Evolutionary conservation across 768 basidiomycete genomes (phyloP).

Genomic region (Agaricus sinodeliciosus): DNA sequence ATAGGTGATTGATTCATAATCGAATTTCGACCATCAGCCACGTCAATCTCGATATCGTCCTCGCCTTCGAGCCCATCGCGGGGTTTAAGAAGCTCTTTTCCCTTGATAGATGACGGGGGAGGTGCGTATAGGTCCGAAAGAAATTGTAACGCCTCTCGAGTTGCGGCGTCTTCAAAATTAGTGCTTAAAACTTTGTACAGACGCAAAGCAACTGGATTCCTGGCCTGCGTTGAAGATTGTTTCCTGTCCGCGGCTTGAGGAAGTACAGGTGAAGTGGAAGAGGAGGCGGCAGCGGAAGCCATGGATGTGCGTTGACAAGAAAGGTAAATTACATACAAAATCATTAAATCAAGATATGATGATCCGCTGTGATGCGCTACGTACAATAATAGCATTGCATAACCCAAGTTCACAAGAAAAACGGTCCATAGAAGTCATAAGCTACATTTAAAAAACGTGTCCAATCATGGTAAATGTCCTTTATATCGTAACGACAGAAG

Average conservation of each 20-base stretch:
- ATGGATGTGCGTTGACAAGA: background rate
- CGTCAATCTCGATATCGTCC: constrained; percentile 27
- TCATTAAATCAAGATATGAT: background rate
- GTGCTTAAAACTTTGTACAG: constrained; percentile 89
- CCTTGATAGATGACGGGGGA: constrained; percentile 17
- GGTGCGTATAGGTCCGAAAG: constrained; percentile 72
- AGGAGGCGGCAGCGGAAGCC: constrained; percentile 3
- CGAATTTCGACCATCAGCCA: background rate
- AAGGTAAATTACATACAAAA: background rate
- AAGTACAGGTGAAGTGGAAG: background rate
- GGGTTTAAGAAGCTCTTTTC: constrained; percentile 24
- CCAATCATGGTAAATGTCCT: too few species aligned
- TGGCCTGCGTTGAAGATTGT: constrained; percentile 23
- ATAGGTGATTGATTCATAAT: constrained; percentile 13
- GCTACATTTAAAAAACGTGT: too few species aligned
- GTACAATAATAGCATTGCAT: too few species aligned
- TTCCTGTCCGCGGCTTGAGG: constrained; percentile 9
- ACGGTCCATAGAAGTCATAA: too few species aligned
- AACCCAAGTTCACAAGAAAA: too few species aligned
- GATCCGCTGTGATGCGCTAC: too few species aligned
- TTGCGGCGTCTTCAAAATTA: constrained; percentile 70
- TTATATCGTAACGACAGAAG: background rate
- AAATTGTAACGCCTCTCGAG: constrained; percentile 74
- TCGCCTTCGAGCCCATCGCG: constrained; percentile 23
- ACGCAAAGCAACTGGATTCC: constrained; percentile 77